Evolutionary conservation across 179 eudicot species (phyloP).

Genomic region (Vitellaria paradoxa): DNA sequence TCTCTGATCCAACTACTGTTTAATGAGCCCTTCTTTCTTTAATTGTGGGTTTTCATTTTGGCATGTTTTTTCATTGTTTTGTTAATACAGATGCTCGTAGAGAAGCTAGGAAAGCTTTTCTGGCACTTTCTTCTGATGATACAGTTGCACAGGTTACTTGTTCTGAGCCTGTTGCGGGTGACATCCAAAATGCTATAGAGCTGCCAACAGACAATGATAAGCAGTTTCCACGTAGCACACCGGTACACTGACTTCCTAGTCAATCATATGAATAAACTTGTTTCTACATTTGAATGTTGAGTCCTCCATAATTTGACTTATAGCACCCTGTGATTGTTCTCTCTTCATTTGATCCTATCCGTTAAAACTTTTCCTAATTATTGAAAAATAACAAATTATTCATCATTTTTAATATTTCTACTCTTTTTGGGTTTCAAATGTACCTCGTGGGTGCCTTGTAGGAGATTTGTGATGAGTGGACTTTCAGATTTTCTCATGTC

Average conservation of each 20-base stretch:
- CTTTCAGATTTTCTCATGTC: too few species aligned
- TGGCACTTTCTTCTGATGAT: constrained; percentile 61
- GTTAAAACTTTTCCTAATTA: background rate
- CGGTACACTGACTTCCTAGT: constrained; percentile 41
- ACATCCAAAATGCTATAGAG: constrained; percentile 32
- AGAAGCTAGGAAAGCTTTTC: constrained; percentile 82
- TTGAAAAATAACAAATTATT: too few species aligned
- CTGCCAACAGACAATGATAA: constrained; percentile 33
- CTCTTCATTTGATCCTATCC: background rate
- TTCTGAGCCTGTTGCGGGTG: constrained; percentile 32
- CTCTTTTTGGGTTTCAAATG: too few species aligned
- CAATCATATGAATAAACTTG: background rate
- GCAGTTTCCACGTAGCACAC: constrained; percentile 43
- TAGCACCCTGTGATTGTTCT: background rate
- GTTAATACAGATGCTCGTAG: constrained; percentile 60
- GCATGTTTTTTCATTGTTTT: constrained; percentile 6
- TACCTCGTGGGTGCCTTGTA: too few species aligned
- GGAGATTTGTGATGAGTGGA: too few species aligned
- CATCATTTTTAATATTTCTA: too few species aligned
- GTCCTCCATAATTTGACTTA: background rate
- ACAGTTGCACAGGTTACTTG: constrained; percentile 21
- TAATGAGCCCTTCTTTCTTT: background rate
- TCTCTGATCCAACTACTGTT: background rate
- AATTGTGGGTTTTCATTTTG: background rate
- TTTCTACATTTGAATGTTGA: background rate